Base-by-base conservation (phyloP, 176 grass and related monocot genomes). In the bread wheat (Triticum aestivum) region DNA sequence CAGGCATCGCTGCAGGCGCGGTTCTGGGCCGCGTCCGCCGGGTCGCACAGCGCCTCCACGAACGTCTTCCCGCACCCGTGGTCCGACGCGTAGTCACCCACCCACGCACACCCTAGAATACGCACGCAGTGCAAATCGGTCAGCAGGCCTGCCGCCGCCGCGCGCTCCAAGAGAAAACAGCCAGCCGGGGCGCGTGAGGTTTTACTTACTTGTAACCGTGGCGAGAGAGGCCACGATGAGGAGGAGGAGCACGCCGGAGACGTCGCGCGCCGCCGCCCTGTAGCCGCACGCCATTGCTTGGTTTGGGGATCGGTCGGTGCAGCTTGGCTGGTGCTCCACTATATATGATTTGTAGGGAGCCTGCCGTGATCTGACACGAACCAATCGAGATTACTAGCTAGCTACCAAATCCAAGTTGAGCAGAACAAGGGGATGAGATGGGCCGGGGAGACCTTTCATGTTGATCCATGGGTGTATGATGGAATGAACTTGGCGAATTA, bases 51-150 rank as follows among this genome's bases (percentile, higher is more conserved):
- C 11, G 42, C 77, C 76, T 65, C 88, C 21, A 32, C 20, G 11
- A 45, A 56, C 67, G 77, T 71, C 49, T 18, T 26, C 7, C 87
- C 83, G 58, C 87, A 89, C 23, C 76, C 26, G 20, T 56, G 38
- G 37, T 64, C 37, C 15, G 83, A 75, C 23, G 88, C 68, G 29
- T 89, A 89, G 34, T 85, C 88, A 5, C 24, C 10, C 44, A 89
- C 61, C 88, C 88, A 89, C 26, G 77, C 82, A 11, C 44, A 77
- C 68, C 69, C 88, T 89, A 9, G 23, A 24, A 24, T 24, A 24
- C 23, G 23, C 23, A 24, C 23, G 23, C 23, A 24, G 23, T 24
- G 23, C 23, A 24, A 24, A 24, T 24, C 23, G 23, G 1, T 39
- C 23, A 24, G 23, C 8, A 24, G 23, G 23, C 23, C 23, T 24